Evolutionary conservation across 2,329 filamentous ascomycete species (phyloP), one percentile per base, ranked within the genome.

Genomic region (Penicillium rolfsii): DNA sequence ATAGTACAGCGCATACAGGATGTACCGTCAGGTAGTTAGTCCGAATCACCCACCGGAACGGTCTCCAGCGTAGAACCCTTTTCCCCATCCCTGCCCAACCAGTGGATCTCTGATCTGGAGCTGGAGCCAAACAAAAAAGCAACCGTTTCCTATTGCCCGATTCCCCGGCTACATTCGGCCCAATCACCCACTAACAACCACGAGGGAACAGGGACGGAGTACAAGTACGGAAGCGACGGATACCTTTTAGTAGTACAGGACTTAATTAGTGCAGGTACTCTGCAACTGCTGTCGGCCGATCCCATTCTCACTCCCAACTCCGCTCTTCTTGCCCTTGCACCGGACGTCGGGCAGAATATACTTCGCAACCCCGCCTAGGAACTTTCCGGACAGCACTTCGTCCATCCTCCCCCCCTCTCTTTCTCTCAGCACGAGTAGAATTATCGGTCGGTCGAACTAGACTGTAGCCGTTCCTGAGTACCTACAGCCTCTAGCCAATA

Each of bases 281-380:
- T 30, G 28, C 7, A 30, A 30, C 28, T 5, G 2, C 36, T 14
- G 36, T 14, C n/a, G 14, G n/a, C 16, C 7, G 36, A 45, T 24
- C 30, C 7, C 9, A 19, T 19, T 41, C 38, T 41, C 38, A 6
- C 22, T 45, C 41, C 41, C 22, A 45, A 46, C 43, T 46, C 43
- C 43, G 24, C 24, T 16, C 16, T 43, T 54, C 46, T 12, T 48
- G n/a, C 43, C 50, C 38, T 16, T 48, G 52, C 46, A 41, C 22
- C 33, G 28, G 11, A 5, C n/a, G 53, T 59, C 55, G 58, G 58
- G 55, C 55, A 58, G 46, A 52, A 53, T 54, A 16, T n/a, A 24
- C 52, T 57, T 57, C 53, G 48, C 38, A 62, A 62, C 63, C 64
- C 64, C 64, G 58, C 63, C 46, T 57, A 63, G 63, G 63, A 60